Percentiles rank a stretch among this genome's conserved stretches.
phyloP scores from a whole-genome alignment of 2,329 filamentous ascomycete genomes.

The Pseudonectria foliicola region DNA sequence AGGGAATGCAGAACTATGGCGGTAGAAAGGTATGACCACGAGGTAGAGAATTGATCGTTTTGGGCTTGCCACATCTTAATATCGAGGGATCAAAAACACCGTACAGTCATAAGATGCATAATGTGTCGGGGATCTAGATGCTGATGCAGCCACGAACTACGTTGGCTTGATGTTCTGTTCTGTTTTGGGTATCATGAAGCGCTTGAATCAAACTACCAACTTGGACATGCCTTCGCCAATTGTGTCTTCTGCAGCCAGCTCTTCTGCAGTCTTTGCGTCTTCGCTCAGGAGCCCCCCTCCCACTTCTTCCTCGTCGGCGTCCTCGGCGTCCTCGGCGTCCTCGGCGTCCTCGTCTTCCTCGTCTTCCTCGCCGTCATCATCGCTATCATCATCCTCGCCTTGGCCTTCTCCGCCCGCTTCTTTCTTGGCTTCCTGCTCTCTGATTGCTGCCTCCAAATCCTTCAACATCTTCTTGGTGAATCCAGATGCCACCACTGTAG shows the following conservation, averaged over 20 bases:
- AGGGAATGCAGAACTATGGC: slow-evolving; percentile 15
- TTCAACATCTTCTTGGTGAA: slow-evolving; percentile 97
- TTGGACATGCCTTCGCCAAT: slow-evolving; percentile 24
- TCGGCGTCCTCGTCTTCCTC: slow-evolving; percentile 23
- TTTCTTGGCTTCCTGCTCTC: slow-evolving; percentile 53
- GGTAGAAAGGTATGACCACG: slow-evolving; percentile 7
- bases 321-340: slow-evolving; percentile 19
- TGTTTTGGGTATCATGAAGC: slow-evolving; percentile 17
- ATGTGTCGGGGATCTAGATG: too few relatives aligned
- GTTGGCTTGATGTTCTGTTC: slow-evolving; percentile 4
- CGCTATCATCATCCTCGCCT: slow-evolving; percentile 17
- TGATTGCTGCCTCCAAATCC: slow-evolving; percentile 86
- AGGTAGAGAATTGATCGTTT: slow-evolving; percentile 16
- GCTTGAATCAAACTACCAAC: slow-evolving; percentile 17
- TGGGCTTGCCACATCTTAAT: too few relatives aligned
- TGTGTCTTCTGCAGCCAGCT: slow-evolving; percentile 5
- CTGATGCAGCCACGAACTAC: not conserved
- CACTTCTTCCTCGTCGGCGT: slow-evolving; percentile 9
- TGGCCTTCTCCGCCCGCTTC: slow-evolving; percentile 28
- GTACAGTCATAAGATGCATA: too few relatives aligned
- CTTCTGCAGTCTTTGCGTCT: slow-evolving; percentile 10
- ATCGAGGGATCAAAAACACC: too few relatives aligned
- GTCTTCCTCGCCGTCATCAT: slow-evolving; percentile 22
- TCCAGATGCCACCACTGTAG: slow-evolving; percentile 83
- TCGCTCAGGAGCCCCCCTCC: slow-evolving; percentile 14